Base-by-base conservation (phyloP, 108 stramenopile species). In the Skeletonema grethae region DNA sequence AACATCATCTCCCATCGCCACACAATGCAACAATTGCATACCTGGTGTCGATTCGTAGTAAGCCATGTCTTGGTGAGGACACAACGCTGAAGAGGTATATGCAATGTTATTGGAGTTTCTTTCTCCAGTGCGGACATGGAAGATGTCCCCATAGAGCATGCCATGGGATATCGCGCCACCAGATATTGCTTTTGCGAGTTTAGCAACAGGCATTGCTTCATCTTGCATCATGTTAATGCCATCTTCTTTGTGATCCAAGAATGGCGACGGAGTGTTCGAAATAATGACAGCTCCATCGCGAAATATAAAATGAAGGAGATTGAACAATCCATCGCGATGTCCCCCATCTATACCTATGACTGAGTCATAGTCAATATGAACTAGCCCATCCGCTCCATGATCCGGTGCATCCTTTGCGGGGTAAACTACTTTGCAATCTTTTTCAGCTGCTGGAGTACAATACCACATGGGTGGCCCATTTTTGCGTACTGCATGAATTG, bases 21-120 rank as follows among this genome's bases (percentile, higher is more conserved):
- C 84, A 61, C 90, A 90, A 72, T 91, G 90, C 60, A 93, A 71
- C 25, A 91, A 68, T 65, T 93, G 92, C 38, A 93, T 61, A 31
- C 88, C 88, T 5, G 92, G 92, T 29, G 85, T 77, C 24, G 86
- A 87, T 82, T 93, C 92, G 63, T 90, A 93, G 65, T 90, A 93
- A 12, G 85, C 82, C 77, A 93, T 72, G 73, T 93, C 92, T 82
- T 93, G 92, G 67, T 93, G 92, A 30, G 86, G 88, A 24, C 76
- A 67, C 25, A 93, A 80, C 10, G 79, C 65, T 13, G 61, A 64
- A 0, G 84, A 80, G 2, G 92, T 91, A 67, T 89, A 91, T 5
- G 92, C 92, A 25, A 91, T 79, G 50, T 93, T 93, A 50, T 84
- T 79, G 25, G 88, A 80, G 50, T 82, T 59, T 1, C 67, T 50